Base-by-base conservation (phyloP, 2,329 filamentous ascomycete species). In the Tolypocladium capitatum region DNA sequence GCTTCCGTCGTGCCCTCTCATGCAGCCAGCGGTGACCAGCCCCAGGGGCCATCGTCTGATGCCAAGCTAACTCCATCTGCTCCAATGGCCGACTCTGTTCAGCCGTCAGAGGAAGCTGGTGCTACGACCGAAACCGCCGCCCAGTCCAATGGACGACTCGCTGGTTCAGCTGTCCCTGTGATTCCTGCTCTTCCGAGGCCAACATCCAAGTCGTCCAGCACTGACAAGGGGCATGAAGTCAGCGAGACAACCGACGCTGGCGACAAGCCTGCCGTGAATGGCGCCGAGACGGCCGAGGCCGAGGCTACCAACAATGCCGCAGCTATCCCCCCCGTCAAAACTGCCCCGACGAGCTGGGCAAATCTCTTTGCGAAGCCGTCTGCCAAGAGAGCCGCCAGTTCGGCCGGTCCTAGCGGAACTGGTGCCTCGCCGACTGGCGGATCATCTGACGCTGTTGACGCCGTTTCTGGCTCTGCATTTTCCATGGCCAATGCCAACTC, bases 401-500 rank as follows among this genome's bases (percentile, higher is more conserved):
- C 51, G 5, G 46, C 53, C 27, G 54, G 48, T 3, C 34, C 46
- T 33, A 59, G 71, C 63, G 60, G 54, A 51, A 45, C 53, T n/a
- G 44, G 42, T n/a, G 36, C 57, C 27, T 31, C 49, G 16, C 49
- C 52, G 38, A 63, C 65, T 50, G 61, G 58, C 9, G 51, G 51
- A 28, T 52, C 51, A 13, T 42, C 56, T 13, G 53, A 55, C 6
- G 47, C 43, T 34, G 33, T 50, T 42, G 32, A 35, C 18, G 46
- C 55, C 21, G 57, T 53, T 34, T 52, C 61, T 35, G 53, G 55
- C 8, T 52, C 62, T 16, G 57, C 63, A n/a, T 72, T 75, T 49
- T 54, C 66, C 8, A 72, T 71, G 55, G 58, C 68, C 20, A 74
- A 70, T 48, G 61, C 65, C 24, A 80, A 61, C 63, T 83, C 85